Evolutionary conservation across 768 basidiomycete genomes (phyloP), one percentile per base, ranked within the genome.

Genomic region (Tylopilus felleus): DNA sequence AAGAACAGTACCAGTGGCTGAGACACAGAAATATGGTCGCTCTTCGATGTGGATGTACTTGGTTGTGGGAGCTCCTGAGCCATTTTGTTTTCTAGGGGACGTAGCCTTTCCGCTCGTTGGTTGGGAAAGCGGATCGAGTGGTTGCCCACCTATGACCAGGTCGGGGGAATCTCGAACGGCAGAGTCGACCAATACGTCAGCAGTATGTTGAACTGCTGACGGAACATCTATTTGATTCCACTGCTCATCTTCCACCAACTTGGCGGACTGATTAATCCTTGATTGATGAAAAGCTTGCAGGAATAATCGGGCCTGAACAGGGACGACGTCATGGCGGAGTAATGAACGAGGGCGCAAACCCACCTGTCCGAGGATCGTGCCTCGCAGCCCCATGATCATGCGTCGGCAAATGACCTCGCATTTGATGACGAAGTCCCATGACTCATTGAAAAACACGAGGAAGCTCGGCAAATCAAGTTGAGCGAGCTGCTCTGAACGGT

Each of bases 351-450:
- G 48, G 25, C 36, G 42, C 61, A 53, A 58, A 65, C 72, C 39
- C 58, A 89, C 89, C 78, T 96, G 95, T 49, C 84, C 78, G 41
- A 95, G 84, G 47, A 93, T 81, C 2, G 84, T 88, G 5, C 94
- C 95, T 53, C 97, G 76, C 29, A 98, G 74, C 7, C 92, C 88
- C 52, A 98, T 91, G 53, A 98, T 94, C 93, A 98, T 98, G 60
- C 87, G 77, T 50, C 85, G 79, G 58, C 88, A 91, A 27, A 97
- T 75, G 27, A 85, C 81, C 68, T 99, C 96, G 64, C 90, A 93
- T 59, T 78, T 79, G 23, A 97, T 80, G 9, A 98, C 93, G 61
- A 98, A 98, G 23, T 78, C 72, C 96, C 96, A 98, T 2, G 89
- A 85, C 60, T 82, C 79, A 51, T 87, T 85, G 76, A 95, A 96